A percentile compares a stretch with the other conserved stretches of the same genome.
These are phyloP conservation scores for Lantana camara DNA, from an alignment of 257 asterid species.

Conservation along the genomic window DNA sequence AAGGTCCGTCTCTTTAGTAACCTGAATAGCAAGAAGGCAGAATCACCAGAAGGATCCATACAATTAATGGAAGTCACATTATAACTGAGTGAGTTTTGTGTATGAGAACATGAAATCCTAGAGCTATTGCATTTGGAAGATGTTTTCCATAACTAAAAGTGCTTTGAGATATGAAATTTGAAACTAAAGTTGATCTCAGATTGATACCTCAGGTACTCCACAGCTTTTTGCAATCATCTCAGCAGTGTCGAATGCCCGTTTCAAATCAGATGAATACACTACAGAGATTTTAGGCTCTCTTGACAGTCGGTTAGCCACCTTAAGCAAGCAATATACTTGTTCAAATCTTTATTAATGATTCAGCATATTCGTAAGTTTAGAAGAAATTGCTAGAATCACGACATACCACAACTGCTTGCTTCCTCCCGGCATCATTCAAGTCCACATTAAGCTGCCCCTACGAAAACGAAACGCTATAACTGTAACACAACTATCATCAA, in stretches of 20 bases:
- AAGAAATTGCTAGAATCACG: slow-evolving; percentile 18
- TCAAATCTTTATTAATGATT: slow-evolving; percentile 2
- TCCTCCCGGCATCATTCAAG: slow-evolving; percentile 69
- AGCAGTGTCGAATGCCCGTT: slow-evolving; percentile 76
- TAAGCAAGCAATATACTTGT: slow-evolving; percentile 12
- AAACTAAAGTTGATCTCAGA: slow-evolving; percentile 24
- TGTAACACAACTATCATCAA: not conserved
- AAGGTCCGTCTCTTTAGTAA: slow-evolving; percentile 62
- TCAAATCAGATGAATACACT: slow-evolving; percentile 80
- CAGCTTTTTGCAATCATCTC: slow-evolving; percentile 61
- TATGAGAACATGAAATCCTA: not conserved
- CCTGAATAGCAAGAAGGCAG: slow-evolving; percentile 44
- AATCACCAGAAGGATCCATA: slow-evolving; percentile 14
- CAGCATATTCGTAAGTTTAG: slow-evolving; percentile 5
- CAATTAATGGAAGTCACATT: slow-evolving; percentile 6
- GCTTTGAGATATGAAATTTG: not conserved
- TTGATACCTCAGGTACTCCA: slow-evolving; percentile 71
- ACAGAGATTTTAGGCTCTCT: slow-evolving; percentile 63
- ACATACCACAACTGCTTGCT: slow-evolving; percentile 80
- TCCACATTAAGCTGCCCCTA: slow-evolving; percentile 93
- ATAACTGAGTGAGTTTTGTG: not conserved
- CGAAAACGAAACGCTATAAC: slow-evolving; percentile 9
- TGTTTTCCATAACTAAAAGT: not conserved
- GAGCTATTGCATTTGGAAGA: slow-evolving; percentile 1
- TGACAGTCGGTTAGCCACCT: slow-evolving; percentile 81